A percentile compares a stretch with the other conserved stretches of the same genome.
These are phyloP conservation scores for Gamsiella multidivaricata DNA, from an alignment of 192 early-diverging fungal species.

Conservation along the genomic window DNA sequence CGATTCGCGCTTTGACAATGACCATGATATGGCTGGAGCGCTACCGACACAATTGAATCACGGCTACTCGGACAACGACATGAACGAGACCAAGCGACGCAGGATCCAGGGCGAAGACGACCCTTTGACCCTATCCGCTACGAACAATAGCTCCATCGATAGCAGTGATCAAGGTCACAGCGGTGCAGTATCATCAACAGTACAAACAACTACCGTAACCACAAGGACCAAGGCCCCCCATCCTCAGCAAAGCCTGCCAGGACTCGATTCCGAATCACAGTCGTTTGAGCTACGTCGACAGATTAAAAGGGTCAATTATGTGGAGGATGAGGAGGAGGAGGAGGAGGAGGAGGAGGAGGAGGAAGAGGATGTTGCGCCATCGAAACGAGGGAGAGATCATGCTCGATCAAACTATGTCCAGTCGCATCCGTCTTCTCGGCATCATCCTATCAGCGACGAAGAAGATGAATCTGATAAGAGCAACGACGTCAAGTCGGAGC, in stretches of 20 bases:
- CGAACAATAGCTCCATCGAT: not conserved
- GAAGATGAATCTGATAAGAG: constrained; percentile 23
- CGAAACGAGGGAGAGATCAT: not conserved
- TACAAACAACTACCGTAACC: not conserved
- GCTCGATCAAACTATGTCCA: not conserved
- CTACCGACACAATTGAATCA: not conserved
- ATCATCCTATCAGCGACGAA: not conserved
- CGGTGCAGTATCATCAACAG: too few relatives aligned
- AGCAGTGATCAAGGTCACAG: not conserved
- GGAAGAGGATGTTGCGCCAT: not conserved
- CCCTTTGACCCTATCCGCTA: not conserved
- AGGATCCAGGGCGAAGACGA: constrained; percentile 23
- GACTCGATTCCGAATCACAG: not conserved
- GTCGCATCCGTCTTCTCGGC: not conserved
- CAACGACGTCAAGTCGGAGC: not conserved
- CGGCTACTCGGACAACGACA: constrained; percentile 7
- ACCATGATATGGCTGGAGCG: not conserved
- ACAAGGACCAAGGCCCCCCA: not conserved
- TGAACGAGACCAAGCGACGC: constrained; percentile 38
- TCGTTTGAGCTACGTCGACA: constrained; percentile 1
- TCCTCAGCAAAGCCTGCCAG: not conserved
- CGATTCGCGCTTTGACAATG: not conserved
- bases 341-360: constrained; percentile 16
- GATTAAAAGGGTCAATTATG: constrained; percentile 40
- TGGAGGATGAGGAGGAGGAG: constrained; percentile 31